Evolutionary conservation across 345 rosid species (phyloP).

Genomic region (Lumnitzera littorea): DNA sequence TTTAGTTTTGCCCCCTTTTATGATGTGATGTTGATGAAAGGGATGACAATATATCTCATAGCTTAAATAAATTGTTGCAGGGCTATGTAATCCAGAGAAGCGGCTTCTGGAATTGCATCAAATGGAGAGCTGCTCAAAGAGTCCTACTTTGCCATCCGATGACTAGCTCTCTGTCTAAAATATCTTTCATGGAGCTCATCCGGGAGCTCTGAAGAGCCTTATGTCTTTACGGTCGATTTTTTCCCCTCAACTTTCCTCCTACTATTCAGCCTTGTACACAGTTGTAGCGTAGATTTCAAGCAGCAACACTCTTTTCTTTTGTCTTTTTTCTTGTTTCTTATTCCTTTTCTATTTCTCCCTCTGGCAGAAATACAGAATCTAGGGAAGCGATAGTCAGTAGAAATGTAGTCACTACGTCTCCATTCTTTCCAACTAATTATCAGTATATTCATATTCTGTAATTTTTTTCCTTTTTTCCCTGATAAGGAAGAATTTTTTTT

Average conservation of each 20-base stretch:
- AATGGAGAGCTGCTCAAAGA: conserved; percentile 61
- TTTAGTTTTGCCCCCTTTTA: background rate
- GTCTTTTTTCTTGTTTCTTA: background rate
- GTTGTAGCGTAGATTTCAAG: too few species aligned
- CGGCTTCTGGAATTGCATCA: conserved; percentile 72
- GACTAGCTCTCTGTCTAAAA: conserved; percentile 20
- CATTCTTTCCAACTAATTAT: too few species aligned
- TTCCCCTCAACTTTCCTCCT: background rate
- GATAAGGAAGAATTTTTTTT: too few species aligned
- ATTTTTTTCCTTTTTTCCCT: too few species aligned
- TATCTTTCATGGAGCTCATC: background rate
- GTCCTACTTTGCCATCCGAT: conserved; percentile 67
- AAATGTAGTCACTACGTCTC: too few species aligned
- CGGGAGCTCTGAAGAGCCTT: background rate
- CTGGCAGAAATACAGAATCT: too few species aligned
- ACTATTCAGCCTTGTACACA: too few species aligned
- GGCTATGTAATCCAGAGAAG: conserved; percentile 73
- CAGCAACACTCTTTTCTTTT: background rate
- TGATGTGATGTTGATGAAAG: background rate
- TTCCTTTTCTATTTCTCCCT: too few species aligned
- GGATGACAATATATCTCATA: background rate
- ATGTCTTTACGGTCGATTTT: background rate
- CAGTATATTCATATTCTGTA: too few species aligned
- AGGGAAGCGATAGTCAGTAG: too few species aligned
- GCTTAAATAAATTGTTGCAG: conserved; percentile 32